Conservation (phyloP, 148 eudicot genomes). For the Amaranthus hypochondriacus region DNA sequence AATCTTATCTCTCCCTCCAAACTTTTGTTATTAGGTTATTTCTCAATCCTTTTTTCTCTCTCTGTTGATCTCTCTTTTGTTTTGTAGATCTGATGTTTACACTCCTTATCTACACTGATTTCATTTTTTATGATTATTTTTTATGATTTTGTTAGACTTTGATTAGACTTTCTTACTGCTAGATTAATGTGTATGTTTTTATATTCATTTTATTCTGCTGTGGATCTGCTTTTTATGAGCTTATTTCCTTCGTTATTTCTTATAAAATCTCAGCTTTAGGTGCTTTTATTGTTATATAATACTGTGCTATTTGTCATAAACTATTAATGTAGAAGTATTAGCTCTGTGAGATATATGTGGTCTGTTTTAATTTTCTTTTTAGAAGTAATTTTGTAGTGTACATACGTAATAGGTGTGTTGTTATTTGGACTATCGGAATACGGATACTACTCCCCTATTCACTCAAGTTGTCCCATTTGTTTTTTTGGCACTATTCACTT, state of each 20-base stretch:
- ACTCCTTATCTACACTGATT: neutral
- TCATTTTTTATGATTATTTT: neutral
- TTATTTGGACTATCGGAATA: too few species aligned
- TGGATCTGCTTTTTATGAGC: constrained; percentile 24
- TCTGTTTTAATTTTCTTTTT: too few species aligned
- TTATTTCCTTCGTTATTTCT: neutral
- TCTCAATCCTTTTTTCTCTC: neutral
- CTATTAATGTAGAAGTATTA: too few species aligned
- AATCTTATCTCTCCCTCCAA: neutral
- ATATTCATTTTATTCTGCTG: neutral
- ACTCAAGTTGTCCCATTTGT: too few species aligned
- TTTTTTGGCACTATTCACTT: too few species aligned
- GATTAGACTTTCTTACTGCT: neutral
- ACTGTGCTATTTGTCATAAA: neutral
- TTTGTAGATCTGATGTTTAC: constrained; percentile 27
- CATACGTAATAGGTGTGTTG: too few species aligned
- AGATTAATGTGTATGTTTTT: constrained; percentile 1
- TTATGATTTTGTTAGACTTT: neutral
- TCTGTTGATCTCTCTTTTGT: constrained; percentile 18
- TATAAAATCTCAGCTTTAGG: neutral
- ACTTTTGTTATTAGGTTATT: constrained; percentile 5
- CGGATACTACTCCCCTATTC: too few species aligned
- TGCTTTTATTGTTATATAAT: neutral
- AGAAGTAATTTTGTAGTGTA: too few species aligned
- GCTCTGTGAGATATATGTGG: too few species aligned